Evolutionary conservation across 805 yeast genomes (phyloP).

Genomic region (Metschnikowia matae): DNA sequence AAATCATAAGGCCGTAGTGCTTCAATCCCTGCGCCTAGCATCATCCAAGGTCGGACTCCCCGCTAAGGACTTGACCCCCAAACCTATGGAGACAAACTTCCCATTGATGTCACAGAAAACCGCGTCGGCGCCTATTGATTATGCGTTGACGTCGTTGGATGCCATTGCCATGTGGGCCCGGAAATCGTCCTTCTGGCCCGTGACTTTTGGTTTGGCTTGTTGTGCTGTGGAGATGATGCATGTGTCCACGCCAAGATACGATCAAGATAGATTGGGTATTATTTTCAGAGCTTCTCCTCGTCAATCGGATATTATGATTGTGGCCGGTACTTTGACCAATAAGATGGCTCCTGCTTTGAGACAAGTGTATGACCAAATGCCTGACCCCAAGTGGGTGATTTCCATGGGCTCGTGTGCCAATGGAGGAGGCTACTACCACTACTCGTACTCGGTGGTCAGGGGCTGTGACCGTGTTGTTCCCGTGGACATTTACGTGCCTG

Average conservation of each 20-base stretch:
- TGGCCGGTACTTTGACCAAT: slow-evolving; percentile 87
- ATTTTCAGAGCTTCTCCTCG: slow-evolving; percentile 93
- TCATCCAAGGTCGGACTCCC: slow-evolving; percentile 24
- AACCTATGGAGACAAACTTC: slow-evolving; percentile 56
- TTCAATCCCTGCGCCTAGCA: slow-evolving; percentile 18
- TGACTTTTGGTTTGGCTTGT: slow-evolving; percentile 86
- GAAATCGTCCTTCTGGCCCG: slow-evolving; percentile 91
- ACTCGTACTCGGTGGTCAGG: slow-evolving; percentile 82
- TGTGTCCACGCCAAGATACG: slow-evolving; percentile 84
- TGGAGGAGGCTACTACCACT: slow-evolving; percentile 91
- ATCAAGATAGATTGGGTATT: slow-evolving; percentile 87
- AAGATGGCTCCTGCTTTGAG: slow-evolving; percentile 93
- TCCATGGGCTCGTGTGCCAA: slow-evolving; percentile 94
- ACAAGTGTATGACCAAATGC: slow-evolving; percentile 92
- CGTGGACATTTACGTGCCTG: slow-evolving; percentile 87
- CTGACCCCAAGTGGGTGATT: slow-evolving; percentile 91
- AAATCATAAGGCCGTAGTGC: neutral
- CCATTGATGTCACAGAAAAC: slow-evolving; percentile 67
- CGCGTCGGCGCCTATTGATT: slow-evolving; percentile 58
- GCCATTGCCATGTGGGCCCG: slow-evolving; percentile 87
- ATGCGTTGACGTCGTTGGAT: slow-evolving; percentile 77
- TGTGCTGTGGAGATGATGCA: slow-evolving; percentile 97
- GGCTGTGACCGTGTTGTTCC: slow-evolving; percentile 89
- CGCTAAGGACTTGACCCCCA: slow-evolving; percentile 46
- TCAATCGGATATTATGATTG: slow-evolving; percentile 88